These are phyloP conservation scores for Artemisia argyi DNA, from an alignment of 129 eudicot species.

Conservation along the genomic window DNA sequence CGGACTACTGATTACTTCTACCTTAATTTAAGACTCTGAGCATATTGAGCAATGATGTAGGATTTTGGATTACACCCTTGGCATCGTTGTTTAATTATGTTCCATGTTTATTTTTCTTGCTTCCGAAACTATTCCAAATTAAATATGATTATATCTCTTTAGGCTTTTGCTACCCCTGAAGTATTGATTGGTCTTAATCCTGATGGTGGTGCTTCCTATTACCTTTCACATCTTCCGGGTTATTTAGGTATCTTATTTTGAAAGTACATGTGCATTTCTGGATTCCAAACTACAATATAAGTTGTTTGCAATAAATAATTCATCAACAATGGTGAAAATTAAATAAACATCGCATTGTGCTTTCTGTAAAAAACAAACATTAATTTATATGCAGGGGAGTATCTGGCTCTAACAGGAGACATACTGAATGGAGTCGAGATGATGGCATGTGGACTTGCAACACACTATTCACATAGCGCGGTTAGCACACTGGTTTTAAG, in stretches of 20 bases:
- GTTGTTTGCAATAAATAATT: background rate
- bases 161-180: constrained; percentile 89
- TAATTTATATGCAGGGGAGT: constrained; percentile 57
- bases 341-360: background rate
- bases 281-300: background rate
- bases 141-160: constrained; percentile 1
- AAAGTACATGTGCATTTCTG: background rate
- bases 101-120: background rate
- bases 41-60: too few relatives aligned
- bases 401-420: constrained; percentile 74
- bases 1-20: too few relatives aligned
- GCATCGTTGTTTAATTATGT: too few relatives aligned
- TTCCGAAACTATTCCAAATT: background rate
- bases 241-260: constrained; percentile 44
- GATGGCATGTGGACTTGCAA: constrained; percentile 87
- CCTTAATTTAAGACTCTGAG: too few relatives aligned
- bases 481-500: constrained; percentile 27
- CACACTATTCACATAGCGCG: constrained; percentile 58
- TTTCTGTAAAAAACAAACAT: background rate
- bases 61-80: too few relatives aligned
- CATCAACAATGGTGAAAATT: background rate
- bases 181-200: constrained; percentile 85
- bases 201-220: constrained; percentile 84
- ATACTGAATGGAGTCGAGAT: constrained; percentile 77
- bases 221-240: constrained; percentile 77